Percentiles rank a stretch among this genome's conserved stretches.
phyloP scores from a whole-genome alignment of 805 yeast genomes.

The Barnettozyma wickerhamii region DNA sequence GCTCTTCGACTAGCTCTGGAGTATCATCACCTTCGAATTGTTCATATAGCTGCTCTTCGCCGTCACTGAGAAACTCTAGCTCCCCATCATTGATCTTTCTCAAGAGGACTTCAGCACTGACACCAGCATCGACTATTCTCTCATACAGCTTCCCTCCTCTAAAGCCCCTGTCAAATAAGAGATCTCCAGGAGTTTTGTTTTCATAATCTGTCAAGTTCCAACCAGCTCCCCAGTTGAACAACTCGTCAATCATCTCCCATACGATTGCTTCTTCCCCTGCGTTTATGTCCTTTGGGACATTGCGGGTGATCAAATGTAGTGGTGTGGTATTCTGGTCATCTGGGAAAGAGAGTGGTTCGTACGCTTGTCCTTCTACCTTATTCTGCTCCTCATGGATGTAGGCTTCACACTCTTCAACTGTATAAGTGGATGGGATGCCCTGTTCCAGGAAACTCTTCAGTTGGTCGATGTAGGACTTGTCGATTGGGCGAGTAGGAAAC shows the following conservation, averaged over 20 bases:
- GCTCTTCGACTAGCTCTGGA: constrained; percentile 21
- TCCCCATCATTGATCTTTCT: constrained; percentile 66
- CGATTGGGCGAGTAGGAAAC: constrained; percentile 48
- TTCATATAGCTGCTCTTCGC: constrained; percentile 29
- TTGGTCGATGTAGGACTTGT: constrained; percentile 36
- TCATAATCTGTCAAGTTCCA: constrained; percentile 79
- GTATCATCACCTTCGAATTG: constrained; percentile 12
- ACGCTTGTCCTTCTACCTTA: constrained; percentile 35
- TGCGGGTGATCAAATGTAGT: constrained; percentile 61
- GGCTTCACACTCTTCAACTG: constrained; percentile 69
- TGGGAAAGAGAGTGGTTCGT: constrained; percentile 33
- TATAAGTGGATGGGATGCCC: constrained; percentile 82
- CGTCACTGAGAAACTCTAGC: constrained; percentile 46
- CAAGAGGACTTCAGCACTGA: constrained; percentile 78
- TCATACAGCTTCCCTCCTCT: constrained; percentile 40
- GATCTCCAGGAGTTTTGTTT: constrained; percentile 81
- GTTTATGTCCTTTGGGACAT: constrained; percentile 38
- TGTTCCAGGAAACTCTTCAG: constrained; percentile 44
- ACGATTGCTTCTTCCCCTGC: constrained; percentile 43
- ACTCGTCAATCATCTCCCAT: constrained; percentile 50
- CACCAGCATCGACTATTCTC: constrained; percentile 75
- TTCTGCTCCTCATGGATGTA: constrained; percentile 24
- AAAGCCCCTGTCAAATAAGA: constrained; percentile 51
- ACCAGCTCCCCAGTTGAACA: constrained; percentile 86
- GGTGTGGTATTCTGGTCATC: constrained; percentile 66